Conservation (phyloP, 345 rosid species). For the Acer negundo region DNA sequence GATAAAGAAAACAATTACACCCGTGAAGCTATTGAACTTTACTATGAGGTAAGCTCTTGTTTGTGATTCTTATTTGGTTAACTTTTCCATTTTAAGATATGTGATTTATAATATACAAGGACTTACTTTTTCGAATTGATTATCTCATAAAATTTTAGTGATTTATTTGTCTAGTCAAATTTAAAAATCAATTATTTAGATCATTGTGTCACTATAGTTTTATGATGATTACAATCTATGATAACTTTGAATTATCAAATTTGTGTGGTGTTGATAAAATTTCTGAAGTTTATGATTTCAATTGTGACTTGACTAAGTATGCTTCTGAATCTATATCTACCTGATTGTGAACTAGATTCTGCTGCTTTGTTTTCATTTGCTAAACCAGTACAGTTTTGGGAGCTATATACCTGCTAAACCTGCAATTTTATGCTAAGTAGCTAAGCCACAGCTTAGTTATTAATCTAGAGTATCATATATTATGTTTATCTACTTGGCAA, state of each 20-base stretch:
- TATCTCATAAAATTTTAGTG: not conserved
- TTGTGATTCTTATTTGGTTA: not conserved
- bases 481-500: not conserved
- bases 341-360: not conserved
- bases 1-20: slow-evolving; percentile 66
- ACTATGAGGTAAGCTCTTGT: slow-evolving; percentile 70
- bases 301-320: not conserved
- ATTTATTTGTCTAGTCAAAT: slow-evolving; percentile 3
- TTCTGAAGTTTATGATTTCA: not conserved
- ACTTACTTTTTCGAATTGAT: slow-evolving; percentile 1
- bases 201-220: not conserved
- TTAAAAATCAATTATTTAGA: not conserved
- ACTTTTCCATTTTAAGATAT: not conserved
- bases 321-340: not conserved
- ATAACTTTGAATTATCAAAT: not conserved
- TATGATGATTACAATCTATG: not conserved
- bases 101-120: not conserved
- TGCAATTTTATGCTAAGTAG: not conserved
- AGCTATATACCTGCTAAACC: not conserved
- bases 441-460: not conserved
- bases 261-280: not conserved
- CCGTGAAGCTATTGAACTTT: slow-evolving; percentile 72
- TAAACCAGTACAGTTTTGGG: not conserved
- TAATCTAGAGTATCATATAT: not conserved
- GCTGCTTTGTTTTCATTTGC: not conserved